Evolutionary conservation across 768 basidiomycete genomes (phyloP).

Genomic region (Tylopilus sp.): DNA sequence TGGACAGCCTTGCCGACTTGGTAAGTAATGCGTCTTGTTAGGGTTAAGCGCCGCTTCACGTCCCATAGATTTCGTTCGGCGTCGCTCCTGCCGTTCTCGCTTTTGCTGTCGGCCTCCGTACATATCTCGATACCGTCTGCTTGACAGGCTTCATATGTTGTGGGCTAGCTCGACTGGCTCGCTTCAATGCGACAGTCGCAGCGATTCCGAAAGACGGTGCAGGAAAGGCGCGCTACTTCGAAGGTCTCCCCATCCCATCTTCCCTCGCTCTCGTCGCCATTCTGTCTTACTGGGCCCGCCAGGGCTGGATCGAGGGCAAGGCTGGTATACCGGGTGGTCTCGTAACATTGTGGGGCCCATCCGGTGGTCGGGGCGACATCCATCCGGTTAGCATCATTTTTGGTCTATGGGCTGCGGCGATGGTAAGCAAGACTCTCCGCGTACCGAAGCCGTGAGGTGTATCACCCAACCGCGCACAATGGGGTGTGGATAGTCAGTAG

Average conservation of each 20-base stretch:
- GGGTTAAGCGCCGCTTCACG: constrained; percentile 1
- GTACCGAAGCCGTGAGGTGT: constrained; percentile 67
- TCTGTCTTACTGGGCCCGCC: constrained; percentile 77
- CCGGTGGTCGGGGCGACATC: constrained; percentile 78
- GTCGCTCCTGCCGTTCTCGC: constrained; percentile 94
- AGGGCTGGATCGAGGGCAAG: constrained; percentile 81
- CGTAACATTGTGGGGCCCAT: constrained; percentile 66
- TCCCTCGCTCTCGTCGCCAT: constrained; percentile 76
- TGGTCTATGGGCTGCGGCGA: constrained; percentile 85
- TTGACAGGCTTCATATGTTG: constrained; percentile 92
- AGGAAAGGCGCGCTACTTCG: constrained; percentile 94
- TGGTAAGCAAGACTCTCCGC: constrained; percentile 96
- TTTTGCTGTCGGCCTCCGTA: constrained; percentile 87
- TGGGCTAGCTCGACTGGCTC: constrained; percentile 93
- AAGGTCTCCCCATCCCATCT: constrained; percentile 95
- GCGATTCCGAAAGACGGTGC: constrained; percentile 80
- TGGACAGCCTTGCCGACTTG: constrained; percentile 95
- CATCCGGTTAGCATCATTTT: constrained; percentile 80
- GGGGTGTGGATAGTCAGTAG: background rate
- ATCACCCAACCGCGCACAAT: background rate
- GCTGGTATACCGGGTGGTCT: constrained; percentile 73
- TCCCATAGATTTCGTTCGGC: constrained; percentile 87
- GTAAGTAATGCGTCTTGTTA: constrained; percentile 36
- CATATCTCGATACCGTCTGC: constrained; percentile 83
- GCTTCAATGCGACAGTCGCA: constrained; percentile 98